Base-by-base conservation (phyloP, 305 asterid genomes). In the Ilex paraguariensis region DNA sequence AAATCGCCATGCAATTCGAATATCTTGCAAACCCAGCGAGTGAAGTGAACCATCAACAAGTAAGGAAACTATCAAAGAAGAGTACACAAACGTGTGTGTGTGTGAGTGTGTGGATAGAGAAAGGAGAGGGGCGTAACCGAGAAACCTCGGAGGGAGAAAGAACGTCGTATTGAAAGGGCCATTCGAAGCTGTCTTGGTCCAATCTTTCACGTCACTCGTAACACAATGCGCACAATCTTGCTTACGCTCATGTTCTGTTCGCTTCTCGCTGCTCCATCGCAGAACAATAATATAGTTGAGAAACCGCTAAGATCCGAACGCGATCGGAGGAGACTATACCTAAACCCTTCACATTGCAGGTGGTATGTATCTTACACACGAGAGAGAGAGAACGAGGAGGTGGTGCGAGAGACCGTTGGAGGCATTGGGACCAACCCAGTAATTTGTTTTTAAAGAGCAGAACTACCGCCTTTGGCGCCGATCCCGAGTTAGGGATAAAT, bases 81-180 rank as follows among this genome's bases (percentile, higher is more conserved):
- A 21, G 28, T 21, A 21, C 28, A 36, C 9, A 36, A 1, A 36
- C 9, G 42, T 36, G 42, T 36, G 42, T 33, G 40, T 36, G 42
- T 36, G 42, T 36, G 42, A 36, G 42, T 4, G 42, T 4, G 42
- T 4, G 42, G 42, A 36, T 5, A 36, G 42, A 36, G 42, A 36
- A 8, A 36, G 42, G 17, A 40, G 55, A 57, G 70, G 59, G 60
- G 54, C 68, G 66, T 85, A 62, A 93, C 98, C 82, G 96, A 50
- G 92, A 73, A 74, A 93, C 83, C 66, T 93, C 95, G 30, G 94
- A 75, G 17, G 88, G 85, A 49, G 97, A 81, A 71, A 93, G 97
- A 54, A 90, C 98, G 55, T 83, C 90, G 75, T 81, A 83, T 68
- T 87, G 97, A 67, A 90, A 90, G 42, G 97, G 97, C 97, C 97